Conservation (phyloP, 208 protist genomes). For the Wallacemonas sp. region DNA sequence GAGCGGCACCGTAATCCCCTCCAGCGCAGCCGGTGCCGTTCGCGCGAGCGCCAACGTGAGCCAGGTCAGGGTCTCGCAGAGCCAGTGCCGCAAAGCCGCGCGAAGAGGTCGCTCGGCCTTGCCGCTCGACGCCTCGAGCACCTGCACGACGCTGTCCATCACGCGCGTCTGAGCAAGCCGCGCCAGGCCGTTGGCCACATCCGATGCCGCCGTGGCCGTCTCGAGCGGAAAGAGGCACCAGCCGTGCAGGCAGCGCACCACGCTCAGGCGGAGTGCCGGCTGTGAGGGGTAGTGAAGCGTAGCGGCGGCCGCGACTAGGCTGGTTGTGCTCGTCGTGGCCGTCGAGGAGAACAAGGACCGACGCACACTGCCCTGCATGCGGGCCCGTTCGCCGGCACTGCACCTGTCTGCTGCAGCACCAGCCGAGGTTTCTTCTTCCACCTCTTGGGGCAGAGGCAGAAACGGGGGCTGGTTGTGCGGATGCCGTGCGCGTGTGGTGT, state of each 20-base stretch:
- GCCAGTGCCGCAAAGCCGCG: background rate
- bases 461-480: too few species aligned
- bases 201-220: too few species aligned
- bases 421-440: too few species aligned
- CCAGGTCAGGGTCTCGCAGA: background rate
- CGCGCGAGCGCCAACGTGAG: background rate
- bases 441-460: too few species aligned
- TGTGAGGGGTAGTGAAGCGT: background rate
- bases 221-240: background rate
- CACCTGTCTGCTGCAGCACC: background rate
- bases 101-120: background rate
- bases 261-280: constrained; percentile 2
- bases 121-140: background rate
- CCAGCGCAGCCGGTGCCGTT: background rate
- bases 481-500: too few species aligned
- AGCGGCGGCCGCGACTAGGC: background rate
- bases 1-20: background rate
- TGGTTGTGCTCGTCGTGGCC: too few species aligned
- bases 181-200: background rate
- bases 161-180: background rate
- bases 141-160: background rate
- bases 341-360: too few species aligned
- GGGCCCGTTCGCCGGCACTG: background rate
- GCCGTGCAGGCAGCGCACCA: background rate
- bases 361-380: background rate